Evolutionary conservation across 129 eudicot genomes (phyloP), one percentile per base, ranked within the genome.

Genomic region (Tanacetum coccineum): DNA sequence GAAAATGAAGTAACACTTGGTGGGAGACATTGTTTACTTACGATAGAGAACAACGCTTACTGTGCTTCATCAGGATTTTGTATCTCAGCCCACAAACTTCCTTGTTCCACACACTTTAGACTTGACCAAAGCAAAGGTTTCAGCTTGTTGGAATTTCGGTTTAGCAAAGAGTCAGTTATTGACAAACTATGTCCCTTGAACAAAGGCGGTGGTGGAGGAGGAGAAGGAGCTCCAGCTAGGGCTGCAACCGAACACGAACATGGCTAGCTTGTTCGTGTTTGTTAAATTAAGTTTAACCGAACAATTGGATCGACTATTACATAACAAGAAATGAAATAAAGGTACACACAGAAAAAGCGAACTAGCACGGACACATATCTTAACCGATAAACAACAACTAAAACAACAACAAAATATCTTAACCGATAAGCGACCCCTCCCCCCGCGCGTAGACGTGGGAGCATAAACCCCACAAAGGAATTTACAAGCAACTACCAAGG

Each of bases 71-170:
- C 87, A 65, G 87, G 76, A 72, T 83, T 93, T 74, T 86, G 99
- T 53, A 92, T 59, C 78, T 93, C 99, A 1, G 95, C 96, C 98
- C 99, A 93, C 81, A 93, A 80, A 76, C 99, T 93, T 78, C 99
- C 99, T 81, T 73, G 77, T 62, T 86, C 95, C 40, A 90, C 36
- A 77, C 93, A 79, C 22, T 87, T 78, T 71, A 93, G 44, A 73
- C 89, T 93, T 67, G 86, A 64, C 99, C 99, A 93, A 77, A 88
- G 95, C 82, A 93, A 83, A 32, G 96, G 99, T 81, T 93, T 93
- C 79, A 93, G 74, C 76, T 87, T 91, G 76, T 81, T 91, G 36
- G 72, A 8, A 61, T 40, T 17, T 66, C 70, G 76, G 66, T 44
- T 76, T 45, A 63, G 81, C 18, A 74, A 75, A 53, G 78, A 59